Evolutionary conservation across 2,329 filamentous ascomycete species (phyloP).

Genomic region (Ascochyta lentis): DNA sequence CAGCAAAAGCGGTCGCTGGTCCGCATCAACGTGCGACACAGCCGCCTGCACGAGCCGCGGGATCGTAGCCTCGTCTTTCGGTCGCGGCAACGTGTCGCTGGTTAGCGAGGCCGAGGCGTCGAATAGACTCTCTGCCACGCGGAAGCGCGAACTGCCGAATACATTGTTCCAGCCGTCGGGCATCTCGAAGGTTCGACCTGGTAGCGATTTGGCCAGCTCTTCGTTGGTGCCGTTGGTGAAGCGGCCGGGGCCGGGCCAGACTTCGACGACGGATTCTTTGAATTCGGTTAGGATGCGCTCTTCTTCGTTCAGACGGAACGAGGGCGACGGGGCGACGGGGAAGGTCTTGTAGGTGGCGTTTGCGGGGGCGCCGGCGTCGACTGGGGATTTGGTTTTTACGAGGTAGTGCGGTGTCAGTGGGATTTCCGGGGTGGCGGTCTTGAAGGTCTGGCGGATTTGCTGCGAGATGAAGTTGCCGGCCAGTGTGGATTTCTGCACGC

Average conservation of each 20-base stretch:
- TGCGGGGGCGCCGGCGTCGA: constrained; percentile 82
- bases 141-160: constrained; percentile 87
- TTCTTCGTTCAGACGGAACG: constrained; percentile 85
- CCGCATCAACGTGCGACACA: constrained; percentile 82
- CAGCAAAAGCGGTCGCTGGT: constrained; percentile 82
- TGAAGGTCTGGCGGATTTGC: constrained; percentile 84
- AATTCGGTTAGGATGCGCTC: constrained; percentile 93
- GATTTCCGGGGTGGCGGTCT: constrained; percentile 70
- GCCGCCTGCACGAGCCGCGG: constrained; percentile 81
- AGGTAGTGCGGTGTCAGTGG: constrained; percentile 85
- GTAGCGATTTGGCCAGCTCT: constrained; percentile 73
- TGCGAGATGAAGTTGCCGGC: constrained; percentile 90
- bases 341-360: constrained; percentile 79
- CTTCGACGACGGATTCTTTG: constrained; percentile 96
- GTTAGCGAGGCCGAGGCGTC: constrained; percentile 78
- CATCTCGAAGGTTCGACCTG: constrained; percentile 92
- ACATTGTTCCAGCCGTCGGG: constrained; percentile 96
- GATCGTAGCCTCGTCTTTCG: constrained; percentile 78
- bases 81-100: constrained; percentile 57
- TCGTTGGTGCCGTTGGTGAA: constrained; percentile 69
- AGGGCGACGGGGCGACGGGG: constrained; percentile 64
- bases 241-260: constrained; percentile 82
- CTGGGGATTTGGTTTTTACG: constrained; percentile 83
- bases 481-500: constrained; percentile 81
- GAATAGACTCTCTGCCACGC: constrained; percentile 87